Evolutionary conservation across 805 yeast species (phyloP).

Genomic region (Tanozyma kutaoensis): DNA sequence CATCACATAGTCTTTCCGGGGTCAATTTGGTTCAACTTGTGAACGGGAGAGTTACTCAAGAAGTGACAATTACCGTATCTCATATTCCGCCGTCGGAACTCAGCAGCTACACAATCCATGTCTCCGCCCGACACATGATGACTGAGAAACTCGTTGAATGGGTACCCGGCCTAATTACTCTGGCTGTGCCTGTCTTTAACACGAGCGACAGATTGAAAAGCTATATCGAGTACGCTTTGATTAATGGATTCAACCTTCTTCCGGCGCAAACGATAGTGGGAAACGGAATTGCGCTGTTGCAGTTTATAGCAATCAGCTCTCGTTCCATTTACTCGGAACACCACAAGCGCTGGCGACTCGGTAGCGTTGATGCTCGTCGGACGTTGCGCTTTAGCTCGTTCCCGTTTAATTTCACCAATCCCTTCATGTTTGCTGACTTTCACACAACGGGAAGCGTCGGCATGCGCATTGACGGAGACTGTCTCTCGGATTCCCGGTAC

Average conservation of each 20-base stretch:
- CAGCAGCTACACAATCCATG: constrained; percentile 1
- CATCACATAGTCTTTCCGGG: constrained; percentile 2
- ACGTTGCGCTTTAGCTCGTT: too few species aligned
- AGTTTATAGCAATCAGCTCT: too few species aligned
- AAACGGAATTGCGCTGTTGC: not conserved
- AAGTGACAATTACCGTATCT: constrained; percentile 1
- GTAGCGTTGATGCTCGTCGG: too few species aligned
- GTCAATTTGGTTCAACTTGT: constrained; percentile 1
- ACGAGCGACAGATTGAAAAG: constrained; percentile 1
- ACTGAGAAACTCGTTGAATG: constrained; percentile 1
- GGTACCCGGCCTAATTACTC: constrained; percentile 1
- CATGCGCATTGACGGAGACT: constrained; percentile 1
- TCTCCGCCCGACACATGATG: constrained; percentile 2
- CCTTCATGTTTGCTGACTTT: constrained; percentile 4
- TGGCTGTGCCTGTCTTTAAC: constrained; percentile 1
- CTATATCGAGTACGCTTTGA: constrained; percentile 1
- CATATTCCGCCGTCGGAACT: constrained; percentile 1
- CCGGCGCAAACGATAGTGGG: constrained; percentile 3
- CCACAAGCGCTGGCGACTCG: too few species aligned
- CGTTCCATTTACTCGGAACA: too few species aligned
- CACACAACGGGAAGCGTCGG: constrained; percentile 3
- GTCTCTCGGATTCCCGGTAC: constrained; percentile 24
- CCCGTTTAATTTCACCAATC: constrained; percentile 5
- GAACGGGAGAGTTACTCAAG: not conserved
- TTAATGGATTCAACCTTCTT: constrained; percentile 3